Evolutionary conservation across 371 early-diverging fungal genomes (phyloP), one percentile per base, ranked within the genome.

Genomic region (Thermomucor indicae-seudaticae): DNA sequence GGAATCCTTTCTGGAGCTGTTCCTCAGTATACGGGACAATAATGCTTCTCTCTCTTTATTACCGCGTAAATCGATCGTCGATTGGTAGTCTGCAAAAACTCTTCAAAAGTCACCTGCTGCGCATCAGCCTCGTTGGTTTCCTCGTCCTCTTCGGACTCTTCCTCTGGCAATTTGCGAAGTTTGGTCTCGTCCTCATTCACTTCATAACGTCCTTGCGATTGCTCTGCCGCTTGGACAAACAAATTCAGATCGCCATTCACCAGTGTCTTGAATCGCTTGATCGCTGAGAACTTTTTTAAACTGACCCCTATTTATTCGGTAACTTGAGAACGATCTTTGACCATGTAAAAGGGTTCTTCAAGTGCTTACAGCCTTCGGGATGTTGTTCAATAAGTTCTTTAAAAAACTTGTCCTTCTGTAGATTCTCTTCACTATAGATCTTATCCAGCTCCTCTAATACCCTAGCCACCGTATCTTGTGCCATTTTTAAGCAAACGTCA

Each of bases 181-280:
- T 66, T 65, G 17, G 72, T 71, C 55, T 71, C 63, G n/a, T 61
- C 62, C 38, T 66, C 64, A 42, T 68, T 69, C 8, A 69, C 23
- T 51, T 69, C 62, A 32, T 71, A 69, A 16, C 39, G 35, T 7
- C 50, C 53, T 14, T 64, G 49, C 8, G 64, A 49, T 3, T 58
- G 43, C 31, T 60, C 49, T 16, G 46, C 60, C 4, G 72, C 72
- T 28, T 51, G 43, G n/a, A 60, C 49, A 24, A 75, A 56, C 6
- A 58, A 35, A 14, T 49, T 35, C 12, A 65, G 17, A 53, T 75
- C 65, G 17, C 72, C 72, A 6, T 58, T 54, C 2, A 71, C 45
- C 12, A 75, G 41, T 12, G 58, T 38, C 44, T 75, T 75, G 46
- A 75, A 69, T 43, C 66, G 64, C 48, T 75, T 75, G 45, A 75